phyloP scores from a whole-genome alignment of 768 basidiomycete genomes.

The Leccinellum rugosiceps region DNA sequence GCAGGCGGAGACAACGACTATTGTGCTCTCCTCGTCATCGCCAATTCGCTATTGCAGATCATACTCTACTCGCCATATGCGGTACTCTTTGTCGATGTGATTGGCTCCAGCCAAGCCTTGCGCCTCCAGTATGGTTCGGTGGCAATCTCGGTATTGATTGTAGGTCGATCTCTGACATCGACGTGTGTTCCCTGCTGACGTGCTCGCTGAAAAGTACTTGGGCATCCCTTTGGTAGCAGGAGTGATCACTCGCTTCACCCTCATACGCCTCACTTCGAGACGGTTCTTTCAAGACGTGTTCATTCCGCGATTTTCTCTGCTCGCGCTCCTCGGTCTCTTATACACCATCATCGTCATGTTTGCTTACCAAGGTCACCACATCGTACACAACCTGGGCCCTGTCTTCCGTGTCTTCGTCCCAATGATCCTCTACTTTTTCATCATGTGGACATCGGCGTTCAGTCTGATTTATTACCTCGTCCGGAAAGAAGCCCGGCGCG shows the following conservation, averaged over 20 bases:
- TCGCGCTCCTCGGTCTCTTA: constrained; percentile 71
- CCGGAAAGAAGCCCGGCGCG: constrained; percentile 27
- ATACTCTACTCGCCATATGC: constrained; percentile 65
- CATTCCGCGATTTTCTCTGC: constrained; percentile 63
- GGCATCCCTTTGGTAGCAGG: constrained; percentile 79
- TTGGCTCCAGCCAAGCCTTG: constrained; percentile 44
- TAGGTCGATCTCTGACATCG: constrained; percentile 36
- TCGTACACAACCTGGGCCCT: constrained; percentile 67
- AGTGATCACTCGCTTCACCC: constrained; percentile 58
- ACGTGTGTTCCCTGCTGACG: background rate
- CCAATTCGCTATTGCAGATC: constrained; percentile 80
- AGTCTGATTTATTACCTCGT: constrained; percentile 48
- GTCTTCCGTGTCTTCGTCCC: constrained; percentile 84
- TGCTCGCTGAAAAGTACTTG: constrained; percentile 52
- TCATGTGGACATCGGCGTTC: constrained; percentile 74
- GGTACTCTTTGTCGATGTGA: constrained; percentile 68
- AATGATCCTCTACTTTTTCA: constrained; percentile 69
- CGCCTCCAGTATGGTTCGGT: constrained; percentile 56
- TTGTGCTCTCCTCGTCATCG: constrained; percentile 75
- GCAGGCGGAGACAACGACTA: constrained; percentile 67
- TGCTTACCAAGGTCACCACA: constrained; percentile 65
- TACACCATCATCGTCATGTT: constrained; percentile 81
- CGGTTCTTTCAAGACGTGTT: constrained; percentile 54
- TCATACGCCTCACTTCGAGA: constrained; percentile 45
- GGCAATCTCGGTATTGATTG: constrained; percentile 67